Evolutionary conservation across 352 stramenopile species (phyloP), one percentile per base, ranked within the genome.

Genomic region (Phytophthora rubi): DNA sequence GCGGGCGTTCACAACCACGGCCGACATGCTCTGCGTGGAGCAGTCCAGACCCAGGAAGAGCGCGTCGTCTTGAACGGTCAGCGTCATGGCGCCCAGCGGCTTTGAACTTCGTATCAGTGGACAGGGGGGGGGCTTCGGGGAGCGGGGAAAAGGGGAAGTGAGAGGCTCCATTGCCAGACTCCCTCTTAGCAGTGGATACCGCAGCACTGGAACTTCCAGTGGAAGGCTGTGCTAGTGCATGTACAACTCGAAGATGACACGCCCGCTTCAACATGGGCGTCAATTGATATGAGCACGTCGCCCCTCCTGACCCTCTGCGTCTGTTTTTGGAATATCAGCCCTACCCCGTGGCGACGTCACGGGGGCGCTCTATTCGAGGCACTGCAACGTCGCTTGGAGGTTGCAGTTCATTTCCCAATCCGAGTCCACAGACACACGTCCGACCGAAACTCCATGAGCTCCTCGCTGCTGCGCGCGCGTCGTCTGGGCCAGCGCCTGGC

Each of bases 11-110:
- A 89, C 73, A 26, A 95, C 73, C 10, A 95, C 80, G 1, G 87
- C 82, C 5, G 80, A 90, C 70, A 95, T 91, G 75, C 85, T 95
- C 77, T 97, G 89, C 59, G 89, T 95, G 49, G 86, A 95, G 73
- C 89, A 93, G 67, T 97, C 89, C 12, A 97, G 58, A 1, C 87
- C 86, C 18, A 95, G 62, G 59, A 81, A 86, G 23, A 88, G 79
- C 59, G 71, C 28, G 33, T 65, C 62, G 39, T 73, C 61, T 49
- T 63, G 55, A 54, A 62, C 33, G 21, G 53, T 28, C 9, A 59
- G 42, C 3, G 59, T 65, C 70, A 60, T 75, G 23, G 2, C 6
- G 1, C 23, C 33, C 33, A 39, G 33, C 23, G 23, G 23, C 23
- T 26, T 26, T 26, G 10, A 39, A 8, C 12, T 39, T 12, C 12